phyloP scores from a whole-genome alignment of 257 asterid genomes.

The Nicotiana sylvestris region DNA sequence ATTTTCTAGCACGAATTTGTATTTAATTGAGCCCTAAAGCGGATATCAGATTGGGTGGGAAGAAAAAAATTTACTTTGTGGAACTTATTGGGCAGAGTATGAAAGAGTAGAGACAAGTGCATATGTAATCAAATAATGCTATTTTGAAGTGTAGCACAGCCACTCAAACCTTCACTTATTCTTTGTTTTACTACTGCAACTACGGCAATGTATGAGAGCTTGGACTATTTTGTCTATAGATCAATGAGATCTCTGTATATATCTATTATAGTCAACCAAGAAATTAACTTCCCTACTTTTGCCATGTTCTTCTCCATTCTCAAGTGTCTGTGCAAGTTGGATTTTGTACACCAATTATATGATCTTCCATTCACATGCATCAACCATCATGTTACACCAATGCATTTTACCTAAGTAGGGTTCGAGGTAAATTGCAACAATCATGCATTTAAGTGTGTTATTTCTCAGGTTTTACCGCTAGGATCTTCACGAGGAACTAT shows the following conservation, averaged over 20 bases:
- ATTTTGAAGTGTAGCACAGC: constrained; percentile 30
- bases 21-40: too few species aligned
- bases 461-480: too few species aligned
- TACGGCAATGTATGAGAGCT: constrained; percentile 13
- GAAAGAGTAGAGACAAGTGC: too few species aligned
- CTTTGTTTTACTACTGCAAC: constrained; percentile 44
- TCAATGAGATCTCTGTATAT: neutral
- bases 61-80: too few species aligned
- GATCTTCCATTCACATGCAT: constrained; percentile 40
- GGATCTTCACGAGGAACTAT: too few species aligned
- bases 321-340: constrained; percentile 29
- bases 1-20: too few species aligned
- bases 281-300: constrained; percentile 24
- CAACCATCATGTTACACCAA: constrained; percentile 21
- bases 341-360: constrained; percentile 25
- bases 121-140: constrained; percentile 4
- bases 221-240: neutral
- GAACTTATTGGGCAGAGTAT: too few species aligned
- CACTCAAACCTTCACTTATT: constrained; percentile 50
- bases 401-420: neutral
- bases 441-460: too few species aligned
- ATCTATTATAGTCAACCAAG: constrained; percentile 34
- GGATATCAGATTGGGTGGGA: too few species aligned
- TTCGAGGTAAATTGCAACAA: neutral
- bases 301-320: constrained; percentile 15